Percentiles rank a stretch among this genome's conserved stretches.
Evolutionary conservation across 2,329 filamentous ascomycete genomes (phyloP).

Genomic region (Botrytis cinerea): DNA sequence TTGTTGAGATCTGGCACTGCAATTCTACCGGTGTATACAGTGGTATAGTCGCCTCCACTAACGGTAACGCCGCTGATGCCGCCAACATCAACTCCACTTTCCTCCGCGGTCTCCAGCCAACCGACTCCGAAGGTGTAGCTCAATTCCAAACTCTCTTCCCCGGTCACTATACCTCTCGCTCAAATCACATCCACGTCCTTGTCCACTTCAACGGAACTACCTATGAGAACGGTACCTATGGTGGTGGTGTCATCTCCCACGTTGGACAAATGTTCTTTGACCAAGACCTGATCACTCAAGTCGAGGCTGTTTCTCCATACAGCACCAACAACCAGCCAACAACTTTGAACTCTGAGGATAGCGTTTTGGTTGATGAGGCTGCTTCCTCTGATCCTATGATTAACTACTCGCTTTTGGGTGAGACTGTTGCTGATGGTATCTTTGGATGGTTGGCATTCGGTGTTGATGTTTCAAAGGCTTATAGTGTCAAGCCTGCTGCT

Average conservation of each 20-base stretch:
- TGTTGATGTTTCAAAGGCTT: background rate
- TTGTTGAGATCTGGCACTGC: constrained; percentile 46
- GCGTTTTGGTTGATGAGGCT: constrained; percentile 11
- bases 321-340: constrained; percentile 48
- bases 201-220: constrained; percentile 46
- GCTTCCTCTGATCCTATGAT: constrained; percentile 18
- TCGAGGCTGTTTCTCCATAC: constrained; percentile 53
- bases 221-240: constrained; percentile 28
- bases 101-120: constrained; percentile 47
- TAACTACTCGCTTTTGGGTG: constrained; percentile 11
- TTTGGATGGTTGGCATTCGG: constrained; percentile 23
- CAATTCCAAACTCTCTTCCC: constrained; percentile 39
- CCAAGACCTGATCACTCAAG: constrained; percentile 55
- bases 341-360: constrained; percentile 53
- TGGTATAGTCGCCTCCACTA: constrained; percentile 45
- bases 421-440: constrained; percentile 18
- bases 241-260: constrained; percentile 53
- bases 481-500: background rate
- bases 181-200: constrained; percentile 31
- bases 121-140: constrained; percentile 46
- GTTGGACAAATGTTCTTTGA: constrained; percentile 67
- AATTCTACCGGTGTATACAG: constrained; percentile 47
- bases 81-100: constrained; percentile 46
- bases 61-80: constrained; percentile 46
- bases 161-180: background rate